Conservation (phyloP, 192 early-diverging fungal species). For the Backusella psychrophila region DNA sequence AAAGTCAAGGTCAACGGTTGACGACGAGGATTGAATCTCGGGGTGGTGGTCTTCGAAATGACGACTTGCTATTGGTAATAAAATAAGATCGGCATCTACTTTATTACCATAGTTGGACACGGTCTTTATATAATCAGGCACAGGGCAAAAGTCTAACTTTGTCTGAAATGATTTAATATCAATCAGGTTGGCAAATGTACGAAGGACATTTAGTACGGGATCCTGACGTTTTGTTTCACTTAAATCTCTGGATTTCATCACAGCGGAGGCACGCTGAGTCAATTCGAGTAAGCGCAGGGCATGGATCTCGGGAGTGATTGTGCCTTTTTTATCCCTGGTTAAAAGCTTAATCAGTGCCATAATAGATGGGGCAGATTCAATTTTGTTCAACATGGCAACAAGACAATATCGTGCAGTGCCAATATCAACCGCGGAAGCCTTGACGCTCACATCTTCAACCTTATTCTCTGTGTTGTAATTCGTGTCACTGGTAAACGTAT, state of each 20-base stretch:
- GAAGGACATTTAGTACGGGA: constrained; percentile 78
- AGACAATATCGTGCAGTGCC: constrained; percentile 23
- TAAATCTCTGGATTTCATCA: constrained; percentile 75
- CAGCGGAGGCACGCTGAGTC: constrained; percentile 74
- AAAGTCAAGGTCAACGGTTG: background rate
- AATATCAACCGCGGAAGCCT: background rate
- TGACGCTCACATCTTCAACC: constrained; percentile 2
- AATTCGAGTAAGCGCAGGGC: constrained; percentile 81
- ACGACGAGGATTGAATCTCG: background rate
- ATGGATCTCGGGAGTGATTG: constrained; percentile 23
- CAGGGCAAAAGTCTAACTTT: constrained; percentile 55
- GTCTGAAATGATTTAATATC: constrained; percentile 57
- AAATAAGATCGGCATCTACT: constrained; percentile 59
- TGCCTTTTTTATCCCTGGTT: constrained; percentile 11
- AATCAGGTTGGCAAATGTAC: constrained; percentile 77
- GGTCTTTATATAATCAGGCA: constrained; percentile 67
- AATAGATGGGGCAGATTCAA: constrained; percentile 65
- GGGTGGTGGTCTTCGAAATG: constrained; percentile 13
- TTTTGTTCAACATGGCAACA: constrained; percentile 59
- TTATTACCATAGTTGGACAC: constrained; percentile 56
- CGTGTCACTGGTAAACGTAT: background rate
- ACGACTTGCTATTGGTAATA: constrained; percentile 65
- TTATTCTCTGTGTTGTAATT: constrained; percentile 9
- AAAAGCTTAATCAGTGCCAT: constrained; percentile 68
- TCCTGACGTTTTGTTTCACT: constrained; percentile 63